Evolutionary conservation across 192 early-diverging fungal species (phyloP).

Genomic region (Entomortierella beljakovae): DNA sequence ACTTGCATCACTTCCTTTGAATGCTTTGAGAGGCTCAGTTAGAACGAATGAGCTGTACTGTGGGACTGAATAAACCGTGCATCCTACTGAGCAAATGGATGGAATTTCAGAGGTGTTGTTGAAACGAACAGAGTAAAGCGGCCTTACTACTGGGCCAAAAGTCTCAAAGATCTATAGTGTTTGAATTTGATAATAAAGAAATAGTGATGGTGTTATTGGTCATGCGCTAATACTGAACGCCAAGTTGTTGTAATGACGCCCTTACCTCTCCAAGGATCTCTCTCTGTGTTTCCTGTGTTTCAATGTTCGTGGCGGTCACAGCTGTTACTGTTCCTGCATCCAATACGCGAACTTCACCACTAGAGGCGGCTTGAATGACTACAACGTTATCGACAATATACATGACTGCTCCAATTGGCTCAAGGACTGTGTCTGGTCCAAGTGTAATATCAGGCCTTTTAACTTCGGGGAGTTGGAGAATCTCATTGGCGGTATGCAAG

Average conservation of each 20-base stretch:
- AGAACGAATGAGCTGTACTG: constrained; percentile 74
- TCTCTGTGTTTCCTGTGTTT: constrained; percentile 69
- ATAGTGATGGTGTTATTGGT: background rate
- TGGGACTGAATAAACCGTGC: constrained; percentile 71
- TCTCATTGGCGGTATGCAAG: constrained; percentile 72
- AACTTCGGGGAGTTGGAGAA: constrained; percentile 60
- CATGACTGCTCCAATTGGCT: constrained; percentile 73
- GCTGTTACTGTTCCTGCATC: constrained; percentile 83
- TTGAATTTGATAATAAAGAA: constrained; percentile 19
- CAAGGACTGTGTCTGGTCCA: constrained; percentile 59
- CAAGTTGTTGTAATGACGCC: too few species aligned
- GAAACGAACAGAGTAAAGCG: constrained; percentile 87
- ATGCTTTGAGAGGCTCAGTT: constrained; percentile 67
- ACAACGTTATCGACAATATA: constrained; percentile 79
- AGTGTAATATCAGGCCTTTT: constrained; percentile 59
- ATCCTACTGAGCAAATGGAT: constrained; percentile 53
- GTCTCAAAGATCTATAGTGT: constrained; percentile 81
- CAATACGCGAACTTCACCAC: constrained; percentile 68
- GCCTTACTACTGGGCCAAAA: constrained; percentile 89
- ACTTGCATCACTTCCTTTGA: constrained; percentile 93
- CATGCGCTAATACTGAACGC: too few species aligned
- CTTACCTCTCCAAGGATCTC: constrained; percentile 71
- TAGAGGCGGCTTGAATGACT: constrained; percentile 67
- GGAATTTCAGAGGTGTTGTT: constrained; percentile 72
- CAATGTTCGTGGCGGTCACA: constrained; percentile 2